Conservation (phyloP, 2,329 filamentous ascomycete species). For the Elsinoe arachidis region DNA sequence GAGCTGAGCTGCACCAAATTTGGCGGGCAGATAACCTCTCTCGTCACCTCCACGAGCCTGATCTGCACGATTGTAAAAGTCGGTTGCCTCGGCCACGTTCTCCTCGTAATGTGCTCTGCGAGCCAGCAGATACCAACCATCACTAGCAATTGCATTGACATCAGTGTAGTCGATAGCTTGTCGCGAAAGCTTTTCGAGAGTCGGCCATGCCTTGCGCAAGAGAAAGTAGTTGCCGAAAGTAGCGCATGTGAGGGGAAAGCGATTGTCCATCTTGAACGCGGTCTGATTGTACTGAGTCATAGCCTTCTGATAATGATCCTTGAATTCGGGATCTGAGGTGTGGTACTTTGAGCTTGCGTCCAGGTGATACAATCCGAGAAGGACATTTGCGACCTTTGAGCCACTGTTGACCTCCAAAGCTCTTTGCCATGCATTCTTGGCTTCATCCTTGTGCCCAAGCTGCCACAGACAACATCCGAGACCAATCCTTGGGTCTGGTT, state of each 20-base stretch:
- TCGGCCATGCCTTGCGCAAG: constrained; percentile 67
- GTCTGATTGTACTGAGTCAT: constrained; percentile 93
- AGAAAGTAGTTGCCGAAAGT: constrained; percentile 89
- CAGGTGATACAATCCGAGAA: constrained; percentile 84
- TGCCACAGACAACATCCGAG: constrained; percentile 98
- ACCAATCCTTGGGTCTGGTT: constrained; percentile 91
- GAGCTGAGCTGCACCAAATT: constrained; percentile 87
- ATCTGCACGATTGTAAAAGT: constrained; percentile 85
- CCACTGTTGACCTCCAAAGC: constrained; percentile 72
- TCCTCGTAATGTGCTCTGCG: constrained; percentile 81
- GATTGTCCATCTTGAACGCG: constrained; percentile 87
- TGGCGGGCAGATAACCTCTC: constrained; percentile 82
- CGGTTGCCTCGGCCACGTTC: constrained; percentile 63
- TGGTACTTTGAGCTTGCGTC: constrained; percentile 76
- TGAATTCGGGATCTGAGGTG: constrained; percentile 76
- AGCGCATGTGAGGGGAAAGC: constrained; percentile 78
- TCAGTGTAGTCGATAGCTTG: constrained; percentile 94
- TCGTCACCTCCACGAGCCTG: constrained; percentile 88
- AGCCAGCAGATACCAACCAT: constrained; percentile 93
- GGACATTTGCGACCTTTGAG: constrained; percentile 81
- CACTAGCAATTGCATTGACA: constrained; percentile 90
- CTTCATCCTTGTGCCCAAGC: constrained; percentile 86
- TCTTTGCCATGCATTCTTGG: constrained; percentile 82
- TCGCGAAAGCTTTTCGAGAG: constrained; percentile 77
- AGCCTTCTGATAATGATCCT: constrained; percentile 77